These are phyloP conservation scores for Elongisporangium prolatum DNA, from an alignment of 352 stramenopile genomes.

Conservation along the genomic window DNA sequence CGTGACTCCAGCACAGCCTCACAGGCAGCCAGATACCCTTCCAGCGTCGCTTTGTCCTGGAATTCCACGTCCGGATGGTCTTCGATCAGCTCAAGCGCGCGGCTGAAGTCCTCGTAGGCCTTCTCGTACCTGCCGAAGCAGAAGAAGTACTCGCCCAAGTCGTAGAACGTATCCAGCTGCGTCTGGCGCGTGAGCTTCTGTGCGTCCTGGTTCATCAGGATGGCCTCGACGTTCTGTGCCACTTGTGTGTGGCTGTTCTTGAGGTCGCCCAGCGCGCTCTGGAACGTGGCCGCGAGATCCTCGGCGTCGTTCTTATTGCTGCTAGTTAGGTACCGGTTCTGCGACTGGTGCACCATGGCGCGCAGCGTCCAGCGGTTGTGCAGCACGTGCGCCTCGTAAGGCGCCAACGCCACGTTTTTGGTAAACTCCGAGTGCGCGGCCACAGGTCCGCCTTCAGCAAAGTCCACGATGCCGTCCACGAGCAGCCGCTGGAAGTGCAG, in stretches of 20 bases:
- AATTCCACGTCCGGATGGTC: conserved; percentile 9
- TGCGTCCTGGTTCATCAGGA: conserved; percentile 40
- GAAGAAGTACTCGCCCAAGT: conserved; percentile 74
- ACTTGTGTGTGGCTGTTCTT: conserved; percentile 53
- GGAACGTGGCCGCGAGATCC: conserved; percentile 55
- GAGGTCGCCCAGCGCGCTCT: conserved; percentile 64
- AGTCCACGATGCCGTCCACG: conserved; percentile 76
- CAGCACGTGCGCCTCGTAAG: conserved; percentile 51
- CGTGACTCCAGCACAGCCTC: conserved; percentile 57
- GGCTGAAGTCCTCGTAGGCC: conserved; percentile 70
- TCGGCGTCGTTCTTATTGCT: conserved; percentile 63
- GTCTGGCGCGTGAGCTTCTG: conserved; percentile 30
- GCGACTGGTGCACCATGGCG: conserved; percentile 58
- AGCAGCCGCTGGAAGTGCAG: conserved; percentile 79
- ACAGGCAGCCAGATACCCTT: conserved; percentile 70
- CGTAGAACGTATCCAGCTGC: conserved; percentile 60
- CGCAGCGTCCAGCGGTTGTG: conserved; percentile 79
- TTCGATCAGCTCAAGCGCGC: conserved; percentile 49
- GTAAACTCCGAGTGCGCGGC: conserved; percentile 25
- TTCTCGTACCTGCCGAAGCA: conserved; percentile 72
- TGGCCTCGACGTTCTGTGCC: conserved; percentile 52
- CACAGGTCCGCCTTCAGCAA: conserved; percentile 36
- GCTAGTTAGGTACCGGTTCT: conserved; percentile 67
- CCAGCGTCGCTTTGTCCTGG: conserved; percentile 30
- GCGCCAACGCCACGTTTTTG: conserved; percentile 23